Evolutionary conservation across 1,139 yeast genomes (phyloP), one percentile per base, ranked within the genome.

Genomic region (Scheffersomyces stambukii): DNA sequence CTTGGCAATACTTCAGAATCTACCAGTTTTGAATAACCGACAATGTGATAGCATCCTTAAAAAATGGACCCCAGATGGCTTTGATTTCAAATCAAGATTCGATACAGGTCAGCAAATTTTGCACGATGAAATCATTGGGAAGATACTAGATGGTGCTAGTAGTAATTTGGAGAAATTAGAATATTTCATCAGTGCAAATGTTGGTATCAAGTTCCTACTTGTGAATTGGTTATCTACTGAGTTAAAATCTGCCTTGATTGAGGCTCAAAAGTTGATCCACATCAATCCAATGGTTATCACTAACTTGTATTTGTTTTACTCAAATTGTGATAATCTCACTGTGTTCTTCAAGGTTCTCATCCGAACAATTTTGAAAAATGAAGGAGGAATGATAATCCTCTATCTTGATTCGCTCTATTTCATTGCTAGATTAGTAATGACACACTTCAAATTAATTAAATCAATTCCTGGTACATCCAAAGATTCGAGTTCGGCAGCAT

Each of bases 1-100:
- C 45, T 47, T 76, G 19, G 42, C 56, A 13, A 64, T 79, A 16
- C 52, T 81, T 19, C 60, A 64, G 38, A 76, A 77, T 37, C 50
- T 81, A 11, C 84, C 84, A 0, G 66, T 64, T 1, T 41, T 69
- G 23, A 67, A 67, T 34, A 73, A 72, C 40, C 63, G 66, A 22
- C 77, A 72, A 40, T 65, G 75, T 35, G 71, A 66, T 31, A 71
- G 63, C 38, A 71, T 74, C 13, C 45, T 72, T 23, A 61, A 55
- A 33, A 62, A 68, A 48, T 52, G 69, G 70, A 42, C 57, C 6
- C 44, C 50, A 0, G 43, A 45, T 8, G 54, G 54, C 1, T 50
- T 51, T 48, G 46, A 67, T 50, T 59, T 70, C 45, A 49, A 49
- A 14, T 50, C 44, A 5, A 46, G 45, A 24, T 60, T 62, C 32